A percentile compares a stretch with the other conserved stretches of the same genome.
Evolutionary conservation across 371 early-diverging fungal species (phyloP).

Genomic region (Mucor lusitanicus): DNA sequence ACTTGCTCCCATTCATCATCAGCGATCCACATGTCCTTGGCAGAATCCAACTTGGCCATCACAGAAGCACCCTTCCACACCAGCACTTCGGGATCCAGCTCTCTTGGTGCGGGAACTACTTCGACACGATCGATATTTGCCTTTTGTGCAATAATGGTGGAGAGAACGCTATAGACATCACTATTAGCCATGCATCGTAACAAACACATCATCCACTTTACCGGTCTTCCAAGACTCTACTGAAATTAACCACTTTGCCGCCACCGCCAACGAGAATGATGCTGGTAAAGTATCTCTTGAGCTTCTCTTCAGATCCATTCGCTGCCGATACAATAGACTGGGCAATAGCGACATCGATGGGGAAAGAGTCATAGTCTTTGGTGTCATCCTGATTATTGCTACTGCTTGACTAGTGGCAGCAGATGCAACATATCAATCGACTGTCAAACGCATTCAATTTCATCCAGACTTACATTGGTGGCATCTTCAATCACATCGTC

Average conservation of each 20-base stretch:
- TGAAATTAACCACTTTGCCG: slow-evolving; percentile 74
- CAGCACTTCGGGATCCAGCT: slow-evolving; percentile 83
- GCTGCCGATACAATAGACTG: slow-evolving; percentile 65
- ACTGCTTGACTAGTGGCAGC: neutral
- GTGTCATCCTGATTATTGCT: neutral
- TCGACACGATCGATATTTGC: slow-evolving; percentile 69
- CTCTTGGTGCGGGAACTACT: slow-evolving; percentile 80
- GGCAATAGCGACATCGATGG: slow-evolving; percentile 82
- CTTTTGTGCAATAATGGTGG: slow-evolving; percentile 38
- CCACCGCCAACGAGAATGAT: slow-evolving; percentile 89
- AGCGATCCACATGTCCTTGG: slow-evolving; percentile 82
- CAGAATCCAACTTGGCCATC: slow-evolving; percentile 74
- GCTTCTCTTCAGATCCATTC: slow-evolving; percentile 70
- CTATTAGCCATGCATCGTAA: neutral
- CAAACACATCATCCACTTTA: slow-evolving; percentile 18
- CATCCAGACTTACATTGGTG: slow-evolving; percentile 20
- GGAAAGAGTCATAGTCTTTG: slow-evolving; percentile 27
- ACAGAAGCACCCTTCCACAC: slow-evolving; percentile 93
- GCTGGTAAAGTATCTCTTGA: slow-evolving; percentile 70
- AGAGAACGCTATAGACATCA: slow-evolving; percentile 25
- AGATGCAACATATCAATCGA: neutral
- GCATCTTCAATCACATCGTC: slow-evolving; percentile 43
- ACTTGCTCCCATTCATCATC: slow-evolving; percentile 73
- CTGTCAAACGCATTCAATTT: neutral
- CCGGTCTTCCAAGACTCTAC: slow-evolving; percentile 71